A percentile compares a stretch with the other conserved stretches of the same genome.
Evolutionary conservation across 257 asterid genomes (phyloP).

Genomic region (Pogostemon cablin): DNA sequence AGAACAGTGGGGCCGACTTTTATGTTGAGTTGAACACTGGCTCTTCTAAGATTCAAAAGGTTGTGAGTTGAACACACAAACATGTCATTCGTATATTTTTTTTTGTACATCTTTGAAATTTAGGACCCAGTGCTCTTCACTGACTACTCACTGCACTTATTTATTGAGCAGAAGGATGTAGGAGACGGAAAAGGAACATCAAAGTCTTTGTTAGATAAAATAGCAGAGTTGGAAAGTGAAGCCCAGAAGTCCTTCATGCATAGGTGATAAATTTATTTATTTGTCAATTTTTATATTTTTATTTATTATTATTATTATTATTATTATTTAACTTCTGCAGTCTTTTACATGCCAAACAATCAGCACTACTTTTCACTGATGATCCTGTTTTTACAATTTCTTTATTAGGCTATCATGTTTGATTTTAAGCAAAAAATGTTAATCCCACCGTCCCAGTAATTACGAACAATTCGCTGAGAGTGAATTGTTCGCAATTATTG

Average conservation of each 20-base stretch:
- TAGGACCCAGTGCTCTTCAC: conserved; percentile 18
- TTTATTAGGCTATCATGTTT: neutral
- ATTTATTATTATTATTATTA: neutral
- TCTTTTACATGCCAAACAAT: conserved; percentile 15
- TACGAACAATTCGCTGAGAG: no score
- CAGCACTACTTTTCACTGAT: conserved; percentile 6
- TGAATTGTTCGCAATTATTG: no score
- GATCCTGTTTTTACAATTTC: conserved; percentile 24
- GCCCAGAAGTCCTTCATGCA: conserved; percentile 99
- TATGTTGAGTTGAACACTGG: conserved; percentile 59
- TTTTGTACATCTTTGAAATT: neutral
- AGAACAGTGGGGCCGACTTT: conserved; percentile 82
- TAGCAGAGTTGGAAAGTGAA: conserved; percentile 90
- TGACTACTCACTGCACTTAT: conserved; percentile 29
- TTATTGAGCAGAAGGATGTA: conserved; percentile 46
- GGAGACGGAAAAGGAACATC: conserved; percentile 83
- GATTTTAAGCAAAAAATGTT: no score
- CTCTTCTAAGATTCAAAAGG: conserved; percentile 52
- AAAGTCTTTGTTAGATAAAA: conserved; percentile 76
- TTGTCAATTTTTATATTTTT: neutral
- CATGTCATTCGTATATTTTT: conserved; percentile 24
- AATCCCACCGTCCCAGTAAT: no score
- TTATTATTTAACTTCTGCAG: conserved; percentile 13
- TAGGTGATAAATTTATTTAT: conserved; percentile 54
- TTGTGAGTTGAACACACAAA: conserved; percentile 37